A percentile compares a stretch with the other conserved stretches of the same genome.
phyloP scores from a whole-genome alignment of 192 early-diverging fungal species.

The Coemansia umbellata region DNA sequence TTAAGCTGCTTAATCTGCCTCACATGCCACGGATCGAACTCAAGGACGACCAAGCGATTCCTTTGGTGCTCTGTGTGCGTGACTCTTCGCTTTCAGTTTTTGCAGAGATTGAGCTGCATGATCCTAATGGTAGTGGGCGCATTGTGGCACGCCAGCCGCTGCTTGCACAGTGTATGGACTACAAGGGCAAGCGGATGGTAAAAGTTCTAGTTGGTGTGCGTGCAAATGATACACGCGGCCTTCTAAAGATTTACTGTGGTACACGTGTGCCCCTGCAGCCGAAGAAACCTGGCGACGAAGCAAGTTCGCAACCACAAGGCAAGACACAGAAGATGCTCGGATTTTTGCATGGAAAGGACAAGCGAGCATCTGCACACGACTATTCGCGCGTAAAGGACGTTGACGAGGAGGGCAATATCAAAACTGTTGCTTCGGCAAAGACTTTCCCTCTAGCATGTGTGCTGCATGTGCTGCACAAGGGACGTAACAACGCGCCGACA shows the following conservation, averaged over 20 bases:
- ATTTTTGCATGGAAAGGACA: slow-evolving; percentile 36
- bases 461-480: slow-evolving; percentile 34
- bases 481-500: slow-evolving; percentile 30
- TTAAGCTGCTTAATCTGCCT: slow-evolving; percentile 49
- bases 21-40: slow-evolving; percentile 38
- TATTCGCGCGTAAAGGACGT: slow-evolving; percentile 48
- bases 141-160: slow-evolving; percentile 47
- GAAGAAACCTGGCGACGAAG: slow-evolving; percentile 13
- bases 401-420: slow-evolving; percentile 42
- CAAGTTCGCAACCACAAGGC: neutral
- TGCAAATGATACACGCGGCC: slow-evolving; percentile 29
- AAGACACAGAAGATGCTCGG: slow-evolving; percentile 44
- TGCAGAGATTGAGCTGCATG: slow-evolving; percentile 54
- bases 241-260: slow-evolving; percentile 52
- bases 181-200: slow-evolving; percentile 50
- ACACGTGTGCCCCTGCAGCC: slow-evolving; percentile 31
- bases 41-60: slow-evolving; percentile 39
- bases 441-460: slow-evolving; percentile 49
- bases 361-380: slow-evolving; percentile 32
- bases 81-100: slow-evolving; percentile 42
- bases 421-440: slow-evolving; percentile 33
- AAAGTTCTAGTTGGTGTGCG: slow-evolving; percentile 48
- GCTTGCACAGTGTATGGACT: slow-evolving; percentile 53
- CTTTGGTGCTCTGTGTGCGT: slow-evolving; percentile 45
- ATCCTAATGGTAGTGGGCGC: slow-evolving; percentile 46